Conservation (phyloP, 331 rosid species). For the Quercus phellos region DNA sequence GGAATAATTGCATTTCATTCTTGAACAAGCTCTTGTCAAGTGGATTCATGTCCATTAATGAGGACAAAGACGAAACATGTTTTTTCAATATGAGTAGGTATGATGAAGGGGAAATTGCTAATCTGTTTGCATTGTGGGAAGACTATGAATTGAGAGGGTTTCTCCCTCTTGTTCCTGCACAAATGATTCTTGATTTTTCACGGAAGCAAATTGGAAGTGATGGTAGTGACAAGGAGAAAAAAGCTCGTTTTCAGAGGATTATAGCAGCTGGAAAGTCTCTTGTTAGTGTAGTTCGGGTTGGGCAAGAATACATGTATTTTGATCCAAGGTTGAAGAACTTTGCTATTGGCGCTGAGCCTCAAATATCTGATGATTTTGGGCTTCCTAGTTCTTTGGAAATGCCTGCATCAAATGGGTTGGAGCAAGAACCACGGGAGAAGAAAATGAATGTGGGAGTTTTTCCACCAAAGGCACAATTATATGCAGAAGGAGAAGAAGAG, state of each 20-base stretch:
- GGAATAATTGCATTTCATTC: background rate
- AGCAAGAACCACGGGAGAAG: background rate
- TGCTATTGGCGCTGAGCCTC: background rate
- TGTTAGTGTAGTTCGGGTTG: background rate
- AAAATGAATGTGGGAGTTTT: background rate
- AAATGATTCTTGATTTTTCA: background rate
- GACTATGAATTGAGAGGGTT: background rate
- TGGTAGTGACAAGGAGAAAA: background rate
- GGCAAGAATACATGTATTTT: background rate
- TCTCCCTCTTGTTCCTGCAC: slow-evolving; percentile 1
- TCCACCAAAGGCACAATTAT: background rate
- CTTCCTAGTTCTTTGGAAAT: background rate
- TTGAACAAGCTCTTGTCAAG: background rate
- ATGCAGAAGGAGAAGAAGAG: background rate
- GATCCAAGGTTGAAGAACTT: background rate
- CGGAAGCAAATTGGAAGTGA: background rate
- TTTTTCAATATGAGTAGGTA: background rate
- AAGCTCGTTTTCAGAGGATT: background rate
- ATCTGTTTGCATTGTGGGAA: background rate
- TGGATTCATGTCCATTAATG: background rate
- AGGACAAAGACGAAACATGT: background rate
- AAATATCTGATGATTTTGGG: background rate
- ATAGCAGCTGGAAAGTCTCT: background rate
- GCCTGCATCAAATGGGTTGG: background rate
- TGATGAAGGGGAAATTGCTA: background rate